Conservation (phyloP, 2,329 filamentous ascomycete species). For the Monilinia vaccinii-corymbosi region DNA sequence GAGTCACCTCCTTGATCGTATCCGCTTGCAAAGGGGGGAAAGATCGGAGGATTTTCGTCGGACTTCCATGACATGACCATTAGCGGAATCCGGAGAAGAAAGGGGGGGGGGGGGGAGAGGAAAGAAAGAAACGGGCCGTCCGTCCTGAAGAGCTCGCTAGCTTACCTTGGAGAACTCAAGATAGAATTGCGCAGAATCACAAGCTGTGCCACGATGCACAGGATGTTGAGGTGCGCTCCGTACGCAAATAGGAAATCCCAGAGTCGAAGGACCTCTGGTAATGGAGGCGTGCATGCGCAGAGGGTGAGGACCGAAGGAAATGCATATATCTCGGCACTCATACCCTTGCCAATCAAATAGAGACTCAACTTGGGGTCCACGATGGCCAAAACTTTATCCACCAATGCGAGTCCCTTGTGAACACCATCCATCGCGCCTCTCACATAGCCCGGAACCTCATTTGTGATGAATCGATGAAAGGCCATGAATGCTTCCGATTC, state of each 20-base stretch:
- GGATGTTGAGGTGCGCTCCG: constrained; percentile 84
- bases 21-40: constrained; percentile 79
- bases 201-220: constrained; percentile 93
- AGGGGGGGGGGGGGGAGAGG: no score
- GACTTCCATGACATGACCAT: constrained; percentile 51
- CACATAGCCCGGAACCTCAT: constrained; percentile 88
- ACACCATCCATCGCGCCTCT: constrained; percentile 95
- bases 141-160: neutral
- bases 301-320: constrained; percentile 92
- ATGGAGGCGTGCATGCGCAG: constrained; percentile 87
- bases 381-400: constrained; percentile 85
- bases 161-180: constrained; percentile 72
- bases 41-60: constrained; percentile 82
- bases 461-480: constrained; percentile 79
- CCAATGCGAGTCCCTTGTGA: constrained; percentile 79
- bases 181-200: constrained; percentile 81
- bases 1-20: constrained; percentile 74
- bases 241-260: constrained; percentile 99
- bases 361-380: constrained; percentile 81
- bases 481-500: constrained; percentile 91
- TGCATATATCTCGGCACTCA: constrained; percentile 90
- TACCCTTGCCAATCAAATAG: constrained; percentile 75
- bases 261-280: constrained; percentile 83
- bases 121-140: no score
- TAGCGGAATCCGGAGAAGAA: neutral